Conservation (phyloP, 192 early-diverging fungal genomes). For the Hyaloraphidium curvatum region DNA sequence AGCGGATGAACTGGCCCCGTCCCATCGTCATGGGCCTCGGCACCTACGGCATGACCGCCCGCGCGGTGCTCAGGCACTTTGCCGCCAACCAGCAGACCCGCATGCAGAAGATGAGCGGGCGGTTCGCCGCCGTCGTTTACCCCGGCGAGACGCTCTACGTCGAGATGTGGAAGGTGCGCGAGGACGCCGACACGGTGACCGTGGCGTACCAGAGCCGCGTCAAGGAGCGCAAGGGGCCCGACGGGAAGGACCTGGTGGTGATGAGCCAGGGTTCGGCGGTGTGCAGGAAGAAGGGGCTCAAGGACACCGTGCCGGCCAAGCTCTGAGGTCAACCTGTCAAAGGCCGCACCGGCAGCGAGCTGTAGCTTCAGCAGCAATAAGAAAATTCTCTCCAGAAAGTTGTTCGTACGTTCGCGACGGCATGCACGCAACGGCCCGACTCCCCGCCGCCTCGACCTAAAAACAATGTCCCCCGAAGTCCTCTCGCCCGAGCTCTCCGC, state of each 20-base stretch:
- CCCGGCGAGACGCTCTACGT: slow-evolving; percentile 49
- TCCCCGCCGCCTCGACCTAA: no score
- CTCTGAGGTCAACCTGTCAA: no score
- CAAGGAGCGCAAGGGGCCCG: slow-evolving; percentile 35
- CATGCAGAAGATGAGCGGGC: slow-evolving; percentile 39
- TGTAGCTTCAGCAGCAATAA: no score
- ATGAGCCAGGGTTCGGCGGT: slow-evolving; percentile 36
- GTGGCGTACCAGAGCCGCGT: slow-evolving; percentile 36
- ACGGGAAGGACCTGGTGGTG: slow-evolving; percentile 33
- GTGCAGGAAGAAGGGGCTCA: slow-evolving; percentile 14
- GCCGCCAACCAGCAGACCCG: slow-evolving; percentile 26
- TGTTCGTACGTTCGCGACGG: no score
- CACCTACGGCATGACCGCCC: slow-evolving; percentile 34
- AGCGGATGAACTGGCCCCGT: slow-evolving; percentile 38
- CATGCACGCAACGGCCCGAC: no score
- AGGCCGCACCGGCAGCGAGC: no score
- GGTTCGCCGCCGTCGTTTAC: slow-evolving; percentile 37
- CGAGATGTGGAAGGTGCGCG: slow-evolving; percentile 47
- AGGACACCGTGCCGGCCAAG: no score
- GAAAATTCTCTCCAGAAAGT: no score
- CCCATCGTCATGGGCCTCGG: slow-evolving; percentile 51
- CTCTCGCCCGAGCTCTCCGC: neutral
- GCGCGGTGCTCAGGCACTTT: slow-evolving; percentile 32
- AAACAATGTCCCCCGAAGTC: no score
- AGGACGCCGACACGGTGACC: slow-evolving; percentile 15